phyloP scores from a whole-genome alignment of 805 yeast species.

The Candida taoyuanica region DNA sequence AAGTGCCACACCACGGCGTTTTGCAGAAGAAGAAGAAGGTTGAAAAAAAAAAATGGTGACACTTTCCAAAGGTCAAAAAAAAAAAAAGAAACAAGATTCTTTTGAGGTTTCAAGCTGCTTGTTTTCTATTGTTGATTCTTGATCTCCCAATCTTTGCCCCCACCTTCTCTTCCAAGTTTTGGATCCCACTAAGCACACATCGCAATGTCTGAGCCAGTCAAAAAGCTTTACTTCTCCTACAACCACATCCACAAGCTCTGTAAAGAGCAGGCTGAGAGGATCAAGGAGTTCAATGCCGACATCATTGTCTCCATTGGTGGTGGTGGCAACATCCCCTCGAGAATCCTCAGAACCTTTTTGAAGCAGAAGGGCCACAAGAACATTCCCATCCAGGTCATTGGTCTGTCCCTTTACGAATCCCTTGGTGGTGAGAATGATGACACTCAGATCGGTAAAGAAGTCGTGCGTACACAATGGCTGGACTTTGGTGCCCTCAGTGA shows the following conservation, averaged over 20 bases:
- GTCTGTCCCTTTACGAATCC: conserved; percentile 60
- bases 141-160: too few species aligned
- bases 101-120: too few species aligned
- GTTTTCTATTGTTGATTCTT: too few species aligned
- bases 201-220: conserved; percentile 17
- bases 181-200: too few species aligned
- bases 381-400: conserved; percentile 68
- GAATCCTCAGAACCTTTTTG: conserved; percentile 61
- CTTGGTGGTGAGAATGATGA: conserved; percentile 41
- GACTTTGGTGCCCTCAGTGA: conserved; percentile 69
- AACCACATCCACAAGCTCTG: conserved; percentile 81
- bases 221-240: conserved; percentile 64
- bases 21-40: conserved; percentile 1
- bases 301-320: conserved; percentile 67
- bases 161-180: too few species aligned
- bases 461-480: conserved; percentile 85
- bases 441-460: conserved; percentile 65
- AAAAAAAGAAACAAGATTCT: background rate
- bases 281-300: conserved; percentile 44
- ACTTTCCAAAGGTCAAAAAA: background rate
- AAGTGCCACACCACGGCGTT: background rate
- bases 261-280: conserved; percentile 55
- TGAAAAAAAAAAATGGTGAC: conserved; percentile 1
- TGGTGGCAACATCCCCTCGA: conserved; percentile 62
- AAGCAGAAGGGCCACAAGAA: conserved; percentile 56